A percentile compares a stretch with the other conserved stretches of the same genome.
Conservation (phyloP, 2,329 filamentous ascomycete species). For the Pleomassaria siparia region DNA sequence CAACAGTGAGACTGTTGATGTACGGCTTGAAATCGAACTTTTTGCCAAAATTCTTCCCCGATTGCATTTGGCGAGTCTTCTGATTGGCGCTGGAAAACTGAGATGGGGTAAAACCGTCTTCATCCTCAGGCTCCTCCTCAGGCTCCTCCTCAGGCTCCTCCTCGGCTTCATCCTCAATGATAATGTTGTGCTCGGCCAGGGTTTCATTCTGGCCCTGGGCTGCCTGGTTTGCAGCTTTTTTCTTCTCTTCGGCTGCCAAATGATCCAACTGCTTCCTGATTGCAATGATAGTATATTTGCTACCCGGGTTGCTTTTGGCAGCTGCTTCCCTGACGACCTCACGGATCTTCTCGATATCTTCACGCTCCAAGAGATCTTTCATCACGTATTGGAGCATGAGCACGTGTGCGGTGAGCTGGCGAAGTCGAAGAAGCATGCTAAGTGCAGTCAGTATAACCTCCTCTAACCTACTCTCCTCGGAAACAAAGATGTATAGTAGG, state of each 20-base stretch:
- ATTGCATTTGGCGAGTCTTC: not conserved
- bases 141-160: too few relatives aligned
- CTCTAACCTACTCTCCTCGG: not conserved
- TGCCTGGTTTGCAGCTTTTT: constrained; percentile 5
- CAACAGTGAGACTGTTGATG: constrained; percentile 38
- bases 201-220: not conserved
- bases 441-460: not conserved
- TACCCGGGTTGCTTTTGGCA: constrained; percentile 7
- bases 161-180: constrained; percentile 5
- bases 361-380: constrained; percentile 46
- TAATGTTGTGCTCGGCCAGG: constrained; percentile 8
- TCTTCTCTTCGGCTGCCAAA: constrained; percentile 15
- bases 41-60: constrained; percentile 41
- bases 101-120: constrained; percentile 4
- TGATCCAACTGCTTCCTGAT: constrained; percentile 35
- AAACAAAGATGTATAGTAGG: not conserved
- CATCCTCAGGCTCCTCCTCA: constrained; percentile 10
- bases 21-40: constrained; percentile 45
- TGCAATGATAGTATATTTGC: constrained; percentile 21
- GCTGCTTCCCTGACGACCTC: constrained; percentile 28
- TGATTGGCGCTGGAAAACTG: constrained; percentile 4
- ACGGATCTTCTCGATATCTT: constrained; percentile 50
- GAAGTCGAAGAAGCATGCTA: constrained; percentile 51
- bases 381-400: constrained; percentile 52
- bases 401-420: constrained; percentile 55